phyloP scores from a whole-genome alignment of 2,329 filamentous ascomycete species.

The Alternaria novae-zelandiae region DNA sequence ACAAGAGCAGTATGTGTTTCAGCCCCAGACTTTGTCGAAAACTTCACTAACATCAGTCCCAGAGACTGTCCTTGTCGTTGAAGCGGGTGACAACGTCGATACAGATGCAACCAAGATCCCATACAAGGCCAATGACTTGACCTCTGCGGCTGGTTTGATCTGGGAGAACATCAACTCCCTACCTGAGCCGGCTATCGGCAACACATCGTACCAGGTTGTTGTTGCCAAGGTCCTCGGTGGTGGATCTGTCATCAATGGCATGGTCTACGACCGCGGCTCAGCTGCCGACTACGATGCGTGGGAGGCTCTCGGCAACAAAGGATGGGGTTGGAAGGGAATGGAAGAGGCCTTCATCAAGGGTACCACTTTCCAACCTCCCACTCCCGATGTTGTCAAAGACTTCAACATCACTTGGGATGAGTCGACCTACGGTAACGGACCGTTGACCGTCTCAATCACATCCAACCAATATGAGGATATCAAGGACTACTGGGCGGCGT shows the following conservation, averaged over 20 bases:
- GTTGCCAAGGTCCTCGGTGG: constrained; percentile 39
- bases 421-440: constrained; percentile 30
- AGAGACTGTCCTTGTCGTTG: constrained; percentile 38
- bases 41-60: not conserved
- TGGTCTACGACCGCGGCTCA: constrained; percentile 45
- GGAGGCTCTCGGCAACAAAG: constrained; percentile 64
- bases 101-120: constrained; percentile 32
- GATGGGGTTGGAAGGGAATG: constrained; percentile 63
- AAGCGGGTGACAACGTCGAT: constrained; percentile 34
- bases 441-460: constrained; percentile 34
- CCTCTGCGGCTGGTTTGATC: constrained; percentile 25
- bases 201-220: constrained; percentile 25
- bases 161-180: constrained; percentile 30
- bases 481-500: constrained; percentile 32
- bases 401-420: constrained; percentile 40
- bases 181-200: constrained; percentile 30
- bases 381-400: constrained; percentile 19
- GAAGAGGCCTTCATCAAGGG: constrained; percentile 36
- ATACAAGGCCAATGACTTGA: constrained; percentile 34
- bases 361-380: constrained; percentile 36
- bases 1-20: constrained; percentile 26
- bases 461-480: constrained; percentile 37
- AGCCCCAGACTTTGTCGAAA: too few species aligned
- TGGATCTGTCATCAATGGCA: constrained; percentile 44
- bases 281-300: constrained; percentile 58